Conservation (phyloP, 1,284 basidiomycete genomes). For the Leucoagaricus sp. region DNA sequence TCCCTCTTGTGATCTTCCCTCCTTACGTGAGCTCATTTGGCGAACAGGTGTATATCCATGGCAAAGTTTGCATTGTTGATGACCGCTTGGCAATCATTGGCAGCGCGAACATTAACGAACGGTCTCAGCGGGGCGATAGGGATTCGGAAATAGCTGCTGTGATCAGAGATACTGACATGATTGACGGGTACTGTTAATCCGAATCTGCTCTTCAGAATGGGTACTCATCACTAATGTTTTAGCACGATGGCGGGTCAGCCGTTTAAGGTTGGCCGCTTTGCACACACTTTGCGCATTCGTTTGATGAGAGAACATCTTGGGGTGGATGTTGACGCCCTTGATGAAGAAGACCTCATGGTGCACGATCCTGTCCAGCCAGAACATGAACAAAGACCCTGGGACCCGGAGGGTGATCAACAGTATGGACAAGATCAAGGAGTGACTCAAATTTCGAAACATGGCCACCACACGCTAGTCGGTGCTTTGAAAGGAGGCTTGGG, state of each 20-base stretch:
- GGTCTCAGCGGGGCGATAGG: constrained; percentile 93
- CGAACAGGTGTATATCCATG: constrained; percentile 83
- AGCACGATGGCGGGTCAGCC: constrained; percentile 94
- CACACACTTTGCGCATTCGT: constrained; percentile 90
- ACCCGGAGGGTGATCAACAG: constrained; percentile 77
- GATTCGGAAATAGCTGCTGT: constrained; percentile 95
- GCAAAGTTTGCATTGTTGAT: constrained; percentile 92
- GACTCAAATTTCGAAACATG: constrained; percentile 41
- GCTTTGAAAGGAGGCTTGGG: constrained; percentile 39
- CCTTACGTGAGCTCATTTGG: constrained; percentile 2
- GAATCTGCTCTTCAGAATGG: constrained; percentile 2
- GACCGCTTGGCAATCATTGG: constrained; percentile 97
- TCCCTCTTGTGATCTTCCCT: constrained; percentile 17
- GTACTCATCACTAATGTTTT: constrained; percentile 15
- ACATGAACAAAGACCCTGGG: constrained; percentile 69
- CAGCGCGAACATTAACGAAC: constrained; percentile 99
- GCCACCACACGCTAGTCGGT: constrained; percentile 37
- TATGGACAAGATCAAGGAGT: constrained; percentile 44
- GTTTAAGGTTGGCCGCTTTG: constrained; percentile 95
- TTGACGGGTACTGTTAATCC: constrained; percentile 55
- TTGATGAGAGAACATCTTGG: constrained; percentile 98
- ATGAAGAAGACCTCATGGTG: constrained; percentile 73
- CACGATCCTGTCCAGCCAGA: constrained; percentile 55
- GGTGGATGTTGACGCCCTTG: constrained; percentile 90
- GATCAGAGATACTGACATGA: constrained; percentile 96